Evolutionary conservation across 352 stramenopile species (phyloP).

Genomic region (Phytophthora fragariae): DNA sequence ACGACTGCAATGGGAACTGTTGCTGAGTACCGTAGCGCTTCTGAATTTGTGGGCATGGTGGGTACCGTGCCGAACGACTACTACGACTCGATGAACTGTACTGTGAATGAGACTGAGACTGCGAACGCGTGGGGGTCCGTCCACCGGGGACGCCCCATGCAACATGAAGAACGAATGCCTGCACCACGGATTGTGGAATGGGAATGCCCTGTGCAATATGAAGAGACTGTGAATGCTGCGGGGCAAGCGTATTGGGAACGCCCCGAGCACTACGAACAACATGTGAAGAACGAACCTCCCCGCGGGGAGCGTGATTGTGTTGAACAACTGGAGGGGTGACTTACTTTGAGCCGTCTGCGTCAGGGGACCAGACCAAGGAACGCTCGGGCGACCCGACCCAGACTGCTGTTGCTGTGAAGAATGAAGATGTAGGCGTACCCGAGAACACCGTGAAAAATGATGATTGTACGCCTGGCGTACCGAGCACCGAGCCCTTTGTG

Average conservation of each 20-base stretch:
- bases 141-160: too few relatives aligned
- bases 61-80: background rate
- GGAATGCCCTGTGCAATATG: background rate
- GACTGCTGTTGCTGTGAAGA: background rate
- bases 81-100: background rate
- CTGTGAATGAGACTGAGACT: background rate
- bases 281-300: background rate
- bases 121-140: background rate
- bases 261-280: too few relatives aligned
- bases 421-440: background rate
- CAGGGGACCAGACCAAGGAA: background rate
- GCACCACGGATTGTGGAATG: background rate
- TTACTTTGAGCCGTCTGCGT: background rate
- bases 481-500: background rate
- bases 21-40: background rate
- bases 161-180: background rate
- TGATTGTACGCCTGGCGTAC: background rate
- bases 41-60: background rate
- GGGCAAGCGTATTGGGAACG: background rate
- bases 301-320: background rate
- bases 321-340: background rate
- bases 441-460: background rate
- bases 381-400: background rate
- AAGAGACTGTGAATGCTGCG: background rate
- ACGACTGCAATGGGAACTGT: background rate